phyloP scores from a whole-genome alignment of 495 filamentous ascomycete species.

The Trichoderma reesei region DNA sequence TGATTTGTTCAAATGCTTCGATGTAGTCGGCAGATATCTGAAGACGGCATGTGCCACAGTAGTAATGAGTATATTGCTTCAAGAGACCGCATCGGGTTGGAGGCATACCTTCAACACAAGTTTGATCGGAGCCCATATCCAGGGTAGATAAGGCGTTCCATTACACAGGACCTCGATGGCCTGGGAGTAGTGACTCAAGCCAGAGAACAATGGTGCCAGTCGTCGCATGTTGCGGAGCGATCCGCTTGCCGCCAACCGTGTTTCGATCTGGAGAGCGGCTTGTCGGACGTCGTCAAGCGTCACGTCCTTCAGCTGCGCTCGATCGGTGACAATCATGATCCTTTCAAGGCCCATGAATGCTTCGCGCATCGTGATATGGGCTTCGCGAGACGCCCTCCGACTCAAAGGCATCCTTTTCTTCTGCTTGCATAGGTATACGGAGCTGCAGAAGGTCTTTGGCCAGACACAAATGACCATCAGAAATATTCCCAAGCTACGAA shows the following conservation, averaged over 20 bases:
- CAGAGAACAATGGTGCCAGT: constrained; percentile 28
- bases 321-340: constrained; percentile 20
- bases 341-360: constrained; percentile 26
- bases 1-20: constrained; percentile 31
- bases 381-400: neutral
- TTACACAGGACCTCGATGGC: constrained; percentile 34
- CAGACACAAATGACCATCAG: no score
- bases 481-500: no score
- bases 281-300: constrained; percentile 29
- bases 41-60: constrained; percentile 36
- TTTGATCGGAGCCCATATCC: constrained; percentile 39
- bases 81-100: neutral
- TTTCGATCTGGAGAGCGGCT: constrained; percentile 29
- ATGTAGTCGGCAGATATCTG: constrained; percentile 28
- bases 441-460: no score
- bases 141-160: constrained; percentile 36
- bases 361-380: constrained; percentile 12
- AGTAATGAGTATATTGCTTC: neutral
- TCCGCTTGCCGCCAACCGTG: constrained; percentile 24
- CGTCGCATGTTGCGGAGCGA: constrained; percentile 31
- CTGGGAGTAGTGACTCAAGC: constrained; percentile 31
- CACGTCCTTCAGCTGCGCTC: constrained; percentile 22
- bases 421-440: neutral
- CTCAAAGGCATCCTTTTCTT: constrained; percentile 10
- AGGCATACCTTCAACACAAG: constrained; percentile 30